Evolutionary conservation across 2,329 filamentous ascomycete genomes (phyloP).

Genomic region (Colletotrichum sp.): DNA sequence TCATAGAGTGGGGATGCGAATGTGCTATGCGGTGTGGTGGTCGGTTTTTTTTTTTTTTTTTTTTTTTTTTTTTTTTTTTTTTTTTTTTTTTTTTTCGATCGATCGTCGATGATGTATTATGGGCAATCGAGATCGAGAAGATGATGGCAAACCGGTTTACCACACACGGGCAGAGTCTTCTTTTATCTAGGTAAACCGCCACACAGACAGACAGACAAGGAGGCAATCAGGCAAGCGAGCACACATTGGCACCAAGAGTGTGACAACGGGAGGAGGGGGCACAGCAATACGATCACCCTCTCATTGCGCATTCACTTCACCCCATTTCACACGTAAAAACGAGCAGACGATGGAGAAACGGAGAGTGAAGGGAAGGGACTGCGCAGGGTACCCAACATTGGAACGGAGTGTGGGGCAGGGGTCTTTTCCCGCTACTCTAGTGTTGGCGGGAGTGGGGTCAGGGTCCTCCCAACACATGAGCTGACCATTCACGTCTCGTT

Average conservation of each 20-base stretch:
- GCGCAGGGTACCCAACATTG: not conserved
- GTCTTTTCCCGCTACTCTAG: not conserved
- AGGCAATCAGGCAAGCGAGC: not conserved
- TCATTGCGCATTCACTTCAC: not conserved
- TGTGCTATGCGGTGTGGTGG: not conserved
- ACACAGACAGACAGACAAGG: too few relatives aligned
- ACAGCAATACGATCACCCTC: not conserved
- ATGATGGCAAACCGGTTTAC: not conserved
- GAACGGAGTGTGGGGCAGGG: not conserved
- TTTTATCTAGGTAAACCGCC: not conserved
- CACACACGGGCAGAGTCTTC: not conserved
- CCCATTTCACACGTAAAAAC: not conserved
- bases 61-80: too few relatives aligned
- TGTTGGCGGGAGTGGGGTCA: not conserved
- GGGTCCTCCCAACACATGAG: not conserved
- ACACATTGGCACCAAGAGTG: not conserved
- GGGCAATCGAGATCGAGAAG: not conserved
- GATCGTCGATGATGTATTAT: not conserved
- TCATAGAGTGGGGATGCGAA: not conserved
- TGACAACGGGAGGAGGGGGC: not conserved
- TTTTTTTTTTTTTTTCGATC: too few relatives aligned
- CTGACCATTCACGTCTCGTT: not conserved
- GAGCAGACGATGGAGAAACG: too few relatives aligned
- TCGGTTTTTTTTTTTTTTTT: too few relatives aligned
- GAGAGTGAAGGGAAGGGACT: too few relatives aligned